phyloP scores from a whole-genome alignment of 139 green algal genomes.

The Tetratostichococcus sp. region DNA sequence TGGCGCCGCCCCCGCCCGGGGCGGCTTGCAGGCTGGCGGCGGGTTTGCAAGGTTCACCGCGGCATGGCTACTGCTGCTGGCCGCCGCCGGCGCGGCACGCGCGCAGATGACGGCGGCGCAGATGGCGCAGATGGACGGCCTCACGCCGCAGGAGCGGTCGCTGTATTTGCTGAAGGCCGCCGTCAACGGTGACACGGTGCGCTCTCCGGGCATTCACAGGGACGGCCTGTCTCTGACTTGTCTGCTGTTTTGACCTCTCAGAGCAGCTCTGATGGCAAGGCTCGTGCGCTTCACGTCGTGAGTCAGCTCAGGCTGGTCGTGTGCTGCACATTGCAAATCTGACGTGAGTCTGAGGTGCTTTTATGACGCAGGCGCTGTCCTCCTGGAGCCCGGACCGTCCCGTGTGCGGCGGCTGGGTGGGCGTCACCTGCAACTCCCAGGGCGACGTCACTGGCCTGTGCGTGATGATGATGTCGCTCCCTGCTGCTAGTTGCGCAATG shows the following conservation, averaged over 20 bases:
- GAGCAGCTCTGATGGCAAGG: too few species aligned
- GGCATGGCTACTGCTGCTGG: not conserved
- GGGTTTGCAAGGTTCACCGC: not conserved
- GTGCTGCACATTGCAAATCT: too few species aligned
- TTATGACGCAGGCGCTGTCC: not conserved
- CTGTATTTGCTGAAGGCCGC: not conserved
- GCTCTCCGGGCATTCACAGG: too few species aligned
- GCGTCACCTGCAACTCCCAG: slow-evolving; percentile 20
- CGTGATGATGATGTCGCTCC: not conserved
- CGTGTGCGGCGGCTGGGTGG: slow-evolving; percentile 8
- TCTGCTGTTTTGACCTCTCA: too few species aligned
- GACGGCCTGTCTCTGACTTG: too few species aligned
- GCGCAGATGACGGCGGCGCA: not conserved
- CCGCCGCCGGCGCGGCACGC: too few species aligned
- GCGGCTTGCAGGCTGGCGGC: not conserved
- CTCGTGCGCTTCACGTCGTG: too few species aligned
- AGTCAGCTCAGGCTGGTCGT: too few species aligned
- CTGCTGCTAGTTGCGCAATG: not conserved
- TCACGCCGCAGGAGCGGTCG: not conserved
- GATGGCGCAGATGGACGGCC: not conserved
- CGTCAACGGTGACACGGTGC: not conserved
- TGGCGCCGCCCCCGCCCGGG: too few species aligned
- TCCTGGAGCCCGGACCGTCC: not conserved
- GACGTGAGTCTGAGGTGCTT: too few species aligned
- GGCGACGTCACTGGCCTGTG: slow-evolving; percentile 3